These are phyloP conservation scores for Phytopythium cucurbitacearum DNA, from an alignment of 352 stramenopile species.

Conservation along the genomic window DNA sequence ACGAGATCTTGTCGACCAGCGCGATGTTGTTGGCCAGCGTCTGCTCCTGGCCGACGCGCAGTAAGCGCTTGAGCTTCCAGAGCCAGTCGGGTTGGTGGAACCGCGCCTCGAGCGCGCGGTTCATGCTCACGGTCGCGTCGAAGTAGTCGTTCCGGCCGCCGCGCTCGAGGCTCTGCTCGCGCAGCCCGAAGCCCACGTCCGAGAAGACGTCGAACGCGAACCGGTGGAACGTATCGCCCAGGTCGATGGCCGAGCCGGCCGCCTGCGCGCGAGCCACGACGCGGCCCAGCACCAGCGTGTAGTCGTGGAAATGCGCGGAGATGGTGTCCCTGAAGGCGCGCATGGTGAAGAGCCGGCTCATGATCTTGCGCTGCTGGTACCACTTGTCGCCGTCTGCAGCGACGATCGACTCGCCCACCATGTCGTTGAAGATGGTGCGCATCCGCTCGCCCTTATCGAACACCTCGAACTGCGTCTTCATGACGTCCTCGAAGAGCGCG, in stretches of 20 bases:
- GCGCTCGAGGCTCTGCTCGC: conserved; percentile 34
- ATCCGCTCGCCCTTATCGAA: conserved; percentile 60
- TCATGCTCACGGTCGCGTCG: conserved; percentile 11
- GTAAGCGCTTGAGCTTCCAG: conserved; percentile 51
- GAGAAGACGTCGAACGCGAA: conserved; percentile 41
- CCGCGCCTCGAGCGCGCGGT: conserved; percentile 25
- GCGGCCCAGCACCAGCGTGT: conserved; percentile 23
- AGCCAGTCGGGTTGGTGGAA: conserved; percentile 44
- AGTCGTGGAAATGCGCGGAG: conserved; percentile 29
- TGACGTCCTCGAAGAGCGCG: conserved; percentile 36
- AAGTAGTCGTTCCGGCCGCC: conserved; percentile 46
- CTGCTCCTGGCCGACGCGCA: conserved; percentile 39
- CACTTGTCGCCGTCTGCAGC: conserved; percentile 42
- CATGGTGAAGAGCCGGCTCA: conserved; percentile 79
- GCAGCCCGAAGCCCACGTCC: conserved; percentile 45
- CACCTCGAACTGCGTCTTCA: conserved; percentile 59
- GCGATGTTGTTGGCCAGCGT: conserved; percentile 22
- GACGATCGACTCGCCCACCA: conserved; percentile 58
- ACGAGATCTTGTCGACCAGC: conserved; percentile 34
- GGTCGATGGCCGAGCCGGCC: conserved; percentile 14
- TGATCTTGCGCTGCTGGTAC: conserved; percentile 55
- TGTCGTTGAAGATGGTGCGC: conserved; percentile 31
- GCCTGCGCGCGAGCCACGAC: conserved; percentile 13
- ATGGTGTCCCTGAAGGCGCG: conserved; percentile 33
- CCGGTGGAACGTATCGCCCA: conserved; percentile 3